Percentiles rank a stretch among this genome's conserved stretches.
Evolutionary conservation across 2,329 filamentous ascomycete genomes (phyloP).

Genomic region (Fusarium domesticum): DNA sequence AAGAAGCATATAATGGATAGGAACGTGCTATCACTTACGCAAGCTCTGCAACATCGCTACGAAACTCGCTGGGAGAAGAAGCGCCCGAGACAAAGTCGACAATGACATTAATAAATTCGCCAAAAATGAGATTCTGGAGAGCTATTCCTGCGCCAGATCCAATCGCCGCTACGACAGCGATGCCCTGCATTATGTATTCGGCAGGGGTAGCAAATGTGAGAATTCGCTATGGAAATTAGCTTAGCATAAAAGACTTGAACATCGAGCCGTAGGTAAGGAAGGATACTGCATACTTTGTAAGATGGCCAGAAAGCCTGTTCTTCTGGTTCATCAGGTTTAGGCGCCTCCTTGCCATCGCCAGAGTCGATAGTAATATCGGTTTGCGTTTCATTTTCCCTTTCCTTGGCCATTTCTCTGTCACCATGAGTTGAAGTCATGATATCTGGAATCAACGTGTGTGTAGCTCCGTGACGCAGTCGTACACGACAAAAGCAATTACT

Average conservation of each 20-base stretch:
- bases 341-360: slow-evolving; percentile 3
- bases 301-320: slow-evolving; percentile 19
- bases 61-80: slow-evolving; percentile 28
- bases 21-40: slow-evolving; percentile 39
- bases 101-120: slow-evolving; percentile 36
- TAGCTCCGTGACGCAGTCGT: too few relatives aligned
- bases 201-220: slow-evolving; percentile 29
- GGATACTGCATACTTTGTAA: slow-evolving; percentile 29
- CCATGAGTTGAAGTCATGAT: background rate
- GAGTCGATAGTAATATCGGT: background rate
- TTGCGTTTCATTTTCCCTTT: background rate
- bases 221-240: slow-evolving; percentile 28
- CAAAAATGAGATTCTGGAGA: slow-evolving; percentile 40
- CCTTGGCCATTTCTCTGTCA: slow-evolving; percentile 2
- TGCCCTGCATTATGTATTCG: slow-evolving; percentile 29
- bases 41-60: slow-evolving; percentile 30
- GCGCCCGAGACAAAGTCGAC: slow-evolving; percentile 32
- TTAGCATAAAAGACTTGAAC: slow-evolving; percentile 3
- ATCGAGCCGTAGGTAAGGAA: too few relatives aligned
- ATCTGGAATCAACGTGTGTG: background rate
- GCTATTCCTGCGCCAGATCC: slow-evolving; percentile 39
- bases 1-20: slow-evolving; percentile 35
- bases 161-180: slow-evolving; percentile 34
- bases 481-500: too few relatives aligned
- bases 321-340: slow-evolving; percentile 11